Percentiles rank a stretch among this genome's conserved stretches.
These are phyloP conservation scores for Zymoseptoria pseudotritici DNA, from an alignment of 2,329 filamentous ascomycete species.

Conservation along the genomic window DNA sequence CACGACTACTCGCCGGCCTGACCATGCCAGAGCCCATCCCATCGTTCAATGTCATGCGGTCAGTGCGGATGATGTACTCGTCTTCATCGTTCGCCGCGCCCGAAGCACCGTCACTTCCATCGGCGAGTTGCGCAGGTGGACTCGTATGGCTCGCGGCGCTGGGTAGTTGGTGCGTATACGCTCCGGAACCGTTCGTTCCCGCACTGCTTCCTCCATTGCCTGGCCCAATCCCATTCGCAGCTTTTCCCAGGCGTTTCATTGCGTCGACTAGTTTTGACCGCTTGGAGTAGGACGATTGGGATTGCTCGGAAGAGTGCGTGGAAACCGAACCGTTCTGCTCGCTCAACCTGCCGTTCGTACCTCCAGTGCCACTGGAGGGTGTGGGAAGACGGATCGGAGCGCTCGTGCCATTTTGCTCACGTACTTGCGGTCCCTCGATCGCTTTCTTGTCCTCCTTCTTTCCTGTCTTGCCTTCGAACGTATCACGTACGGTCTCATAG, in stretches of 20 bases:
- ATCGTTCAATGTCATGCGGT: conserved; percentile 26
- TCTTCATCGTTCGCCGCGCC: conserved; percentile 26
- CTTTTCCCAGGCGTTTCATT: conserved; percentile 10
- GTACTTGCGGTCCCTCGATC: conserved; percentile 3
- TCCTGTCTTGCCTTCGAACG: conserved; percentile 64
- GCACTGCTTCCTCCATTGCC: not conserved
- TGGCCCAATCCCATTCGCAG: not conserved
- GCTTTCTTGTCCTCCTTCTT: conserved; percentile 35
- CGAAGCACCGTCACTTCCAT: not conserved
- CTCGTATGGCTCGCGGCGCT: not conserved
- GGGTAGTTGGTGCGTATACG: not conserved
- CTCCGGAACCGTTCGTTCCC: conserved; percentile 7
- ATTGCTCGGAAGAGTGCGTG: not conserved
- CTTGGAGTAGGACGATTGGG: not conserved
- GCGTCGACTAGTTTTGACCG: conserved; percentile 7
- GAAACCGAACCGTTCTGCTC: not conserved
- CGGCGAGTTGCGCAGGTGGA: not conserved
- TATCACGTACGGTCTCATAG: conserved; percentile 74
- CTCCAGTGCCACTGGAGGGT: not conserved
- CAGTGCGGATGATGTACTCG: conserved; percentile 37
- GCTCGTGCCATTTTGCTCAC: not conserved
- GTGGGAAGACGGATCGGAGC: not conserved
- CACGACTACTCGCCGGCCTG: not conserved
- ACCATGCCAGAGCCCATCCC: conserved; percentile 1
- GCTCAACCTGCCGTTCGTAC: not conserved